A percentile compares a stretch with the other conserved stretches of the same genome.
These are phyloP conservation scores for Chrysosphaeria jannelii DNA, from an alignment of 2,329 filamentous ascomycete genomes.

Conservation along the genomic window DNA sequence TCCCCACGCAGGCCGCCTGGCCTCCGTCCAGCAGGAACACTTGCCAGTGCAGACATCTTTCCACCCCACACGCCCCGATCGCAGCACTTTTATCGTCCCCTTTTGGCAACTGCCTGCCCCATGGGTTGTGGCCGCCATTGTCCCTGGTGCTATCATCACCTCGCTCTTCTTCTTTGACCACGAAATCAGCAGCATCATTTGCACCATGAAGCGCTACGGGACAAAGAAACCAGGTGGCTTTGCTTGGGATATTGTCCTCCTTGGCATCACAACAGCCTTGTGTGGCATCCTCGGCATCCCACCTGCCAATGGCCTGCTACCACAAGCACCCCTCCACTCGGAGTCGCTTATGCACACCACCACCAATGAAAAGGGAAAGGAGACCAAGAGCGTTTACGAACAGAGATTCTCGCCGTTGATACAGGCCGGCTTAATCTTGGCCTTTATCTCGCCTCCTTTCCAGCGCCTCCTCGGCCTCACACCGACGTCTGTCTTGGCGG, in stretches of 20 bases:
- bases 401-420: conserved; percentile 1
- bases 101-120: conserved; percentile 2
- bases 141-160: conserved; percentile 2
- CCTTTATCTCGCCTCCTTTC: conserved; percentile 1
- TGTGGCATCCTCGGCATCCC: conserved; percentile 18
- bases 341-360: conserved; percentile 13
- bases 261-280: conserved; percentile 1
- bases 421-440: conserved; percentile 1
- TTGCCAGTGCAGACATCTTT: conserved; percentile 1
- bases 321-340: conserved; percentile 33
- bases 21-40: conserved; percentile 1
- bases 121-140: conserved; percentile 1
- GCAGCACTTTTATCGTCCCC: conserved; percentile 1
- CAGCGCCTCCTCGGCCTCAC: conserved; percentile 1
- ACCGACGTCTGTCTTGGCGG: conserved; percentile 1
- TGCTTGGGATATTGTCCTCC: conserved; percentile 2
- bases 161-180: conserved; percentile 2
- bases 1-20: conserved; percentile 1
- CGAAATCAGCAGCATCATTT: conserved; percentile 2
- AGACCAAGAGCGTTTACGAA: not conserved
- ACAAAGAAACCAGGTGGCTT: conserved; percentile 1
- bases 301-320: conserved; percentile 32
- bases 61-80: conserved; percentile 1
- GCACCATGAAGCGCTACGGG: conserved; percentile 1
- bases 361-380: not conserved